A percentile compares a stretch with the other conserved stretches of the same genome.
phyloP scores from a whole-genome alignment of 1,284 basidiomycete genomes.

The Leccinum laetum region DNA sequence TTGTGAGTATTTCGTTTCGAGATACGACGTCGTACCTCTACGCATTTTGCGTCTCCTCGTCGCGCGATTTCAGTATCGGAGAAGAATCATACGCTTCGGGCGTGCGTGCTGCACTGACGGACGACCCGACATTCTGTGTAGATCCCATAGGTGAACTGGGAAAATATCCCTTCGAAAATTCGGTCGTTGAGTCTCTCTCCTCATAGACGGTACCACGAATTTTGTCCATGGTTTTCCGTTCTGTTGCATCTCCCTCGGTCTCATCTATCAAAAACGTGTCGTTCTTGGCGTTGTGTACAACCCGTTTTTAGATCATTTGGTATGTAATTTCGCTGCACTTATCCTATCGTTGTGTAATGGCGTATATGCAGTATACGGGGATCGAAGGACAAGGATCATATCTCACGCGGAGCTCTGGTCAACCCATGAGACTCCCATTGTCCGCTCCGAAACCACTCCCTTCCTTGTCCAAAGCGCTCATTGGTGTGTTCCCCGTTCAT shows the following conservation, averaged over 20 bases:
- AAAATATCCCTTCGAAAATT: constrained; percentile 17
- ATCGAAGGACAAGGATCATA: constrained; percentile 80
- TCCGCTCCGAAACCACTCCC: constrained; percentile 64
- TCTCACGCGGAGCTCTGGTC: constrained; percentile 52
- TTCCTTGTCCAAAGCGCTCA: constrained; percentile 81
- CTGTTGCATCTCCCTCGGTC: constrained; percentile 88
- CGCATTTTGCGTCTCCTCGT: neutral
- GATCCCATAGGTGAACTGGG: constrained; percentile 66
- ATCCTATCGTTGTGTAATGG: constrained; percentile 1
- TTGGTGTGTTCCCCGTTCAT: constrained; percentile 44
- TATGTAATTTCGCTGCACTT: constrained; percentile 27
- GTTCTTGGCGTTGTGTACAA: constrained; percentile 91
- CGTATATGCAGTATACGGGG: constrained; percentile 65
- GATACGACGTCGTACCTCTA: neutral
- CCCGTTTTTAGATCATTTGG: constrained; percentile 84
- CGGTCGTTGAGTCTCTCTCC: neutral
- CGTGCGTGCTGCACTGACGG: constrained; percentile 55
- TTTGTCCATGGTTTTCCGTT: constrained; percentile 94
- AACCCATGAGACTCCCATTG: constrained; percentile 69
- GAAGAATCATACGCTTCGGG: constrained; percentile 88
- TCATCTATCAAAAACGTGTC: constrained; percentile 80
- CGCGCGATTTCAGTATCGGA: constrained; percentile 66
- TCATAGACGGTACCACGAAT: constrained; percentile 86
- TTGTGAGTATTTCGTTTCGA: constrained; percentile 58
- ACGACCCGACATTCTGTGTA: constrained; percentile 84